Conservation (phyloP, 352 stramenopile species). For the Pythium vanterpoolii region DNA sequence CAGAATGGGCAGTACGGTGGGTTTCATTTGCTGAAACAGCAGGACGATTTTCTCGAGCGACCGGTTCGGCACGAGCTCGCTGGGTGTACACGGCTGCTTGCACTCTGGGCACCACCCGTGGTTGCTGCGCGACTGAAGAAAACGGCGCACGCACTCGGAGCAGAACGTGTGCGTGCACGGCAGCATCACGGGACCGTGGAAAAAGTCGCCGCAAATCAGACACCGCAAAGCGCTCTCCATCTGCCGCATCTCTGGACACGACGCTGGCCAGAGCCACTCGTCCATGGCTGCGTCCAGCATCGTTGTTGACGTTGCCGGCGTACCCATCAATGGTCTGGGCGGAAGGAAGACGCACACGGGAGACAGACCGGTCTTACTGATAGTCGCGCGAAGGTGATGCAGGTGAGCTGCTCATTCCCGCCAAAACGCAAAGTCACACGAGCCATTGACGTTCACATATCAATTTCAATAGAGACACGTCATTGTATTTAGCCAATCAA, state of each 20-base stretch:
- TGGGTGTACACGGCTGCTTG: conserved; percentile 56
- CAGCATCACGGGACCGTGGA: conserved; percentile 76
- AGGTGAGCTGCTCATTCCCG: conserved; percentile 22
- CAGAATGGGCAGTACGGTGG: conserved; percentile 50
- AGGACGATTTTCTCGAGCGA: conserved; percentile 68
- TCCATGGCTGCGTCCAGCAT: conserved; percentile 35
- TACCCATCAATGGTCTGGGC: not conserved
- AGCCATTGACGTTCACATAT: conserved; percentile 11
- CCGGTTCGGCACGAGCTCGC: conserved; percentile 69
- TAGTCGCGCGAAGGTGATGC: conserved; percentile 1
- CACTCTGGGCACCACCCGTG: conserved; percentile 78
- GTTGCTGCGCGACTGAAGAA: conserved; percentile 65
- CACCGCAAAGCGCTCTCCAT: conserved; percentile 78
- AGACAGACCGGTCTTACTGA: not conserved
- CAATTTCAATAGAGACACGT: conserved; percentile 6
- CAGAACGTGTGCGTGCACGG: conserved; percentile 82
- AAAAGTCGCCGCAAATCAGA: conserved; percentile 82
- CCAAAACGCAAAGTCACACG: conserved; percentile 12
- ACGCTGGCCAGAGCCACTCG: conserved; percentile 75
- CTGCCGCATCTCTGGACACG: conserved; percentile 54
- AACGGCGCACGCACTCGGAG: conserved; percentile 79
- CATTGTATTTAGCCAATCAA: conserved; percentile 15
- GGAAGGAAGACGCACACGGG: not conserved
- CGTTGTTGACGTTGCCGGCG: conserved; percentile 6
- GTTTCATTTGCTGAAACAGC: conserved; percentile 70